Conservation (phyloP, 345 rosid species). For the Eucalyptus sp. region DNA sequence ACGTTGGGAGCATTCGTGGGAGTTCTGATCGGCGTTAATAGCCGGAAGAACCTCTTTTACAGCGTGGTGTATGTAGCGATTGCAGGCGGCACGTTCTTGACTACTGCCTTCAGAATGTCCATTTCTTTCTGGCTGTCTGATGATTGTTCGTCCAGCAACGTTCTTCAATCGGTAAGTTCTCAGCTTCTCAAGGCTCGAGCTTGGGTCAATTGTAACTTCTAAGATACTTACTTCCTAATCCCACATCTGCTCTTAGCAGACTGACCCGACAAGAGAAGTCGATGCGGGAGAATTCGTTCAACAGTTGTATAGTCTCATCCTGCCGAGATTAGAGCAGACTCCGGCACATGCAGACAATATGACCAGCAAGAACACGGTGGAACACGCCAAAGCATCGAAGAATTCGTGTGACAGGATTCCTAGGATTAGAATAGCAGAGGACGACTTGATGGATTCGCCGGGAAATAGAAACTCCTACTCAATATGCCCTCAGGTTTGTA, state of each 20-base stretch:
- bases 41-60: conserved; percentile 3
- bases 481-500: conserved; percentile 29
- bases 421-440: conserved; percentile 1
- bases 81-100: conserved; percentile 4
- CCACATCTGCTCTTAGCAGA: conserved; percentile 14
- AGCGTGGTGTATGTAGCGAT: conserved; percentile 12
- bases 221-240: background rate
- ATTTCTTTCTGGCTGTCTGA: background rate
- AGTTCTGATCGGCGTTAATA: conserved; percentile 7
- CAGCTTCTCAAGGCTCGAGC: background rate
- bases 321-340: background rate
- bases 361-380: background rate
- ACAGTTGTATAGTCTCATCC: background rate
- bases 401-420: background rate
- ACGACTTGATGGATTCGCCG: background rate
- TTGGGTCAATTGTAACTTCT: background rate
- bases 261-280: conserved; percentile 79
- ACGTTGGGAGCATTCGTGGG: conserved; percentile 10
- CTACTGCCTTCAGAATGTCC: background rate
- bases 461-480: conserved; percentile 10
- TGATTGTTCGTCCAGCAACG: background rate
- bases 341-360: background rate
- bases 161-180: conserved; percentile 3
- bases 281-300: conserved; percentile 24
- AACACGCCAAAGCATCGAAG: background rate